Percentiles rank a stretch among this genome's conserved stretches.
Conservation (phyloP, 805 yeast genomes). For the Kregervanrija pseudodelftensis region DNA sequence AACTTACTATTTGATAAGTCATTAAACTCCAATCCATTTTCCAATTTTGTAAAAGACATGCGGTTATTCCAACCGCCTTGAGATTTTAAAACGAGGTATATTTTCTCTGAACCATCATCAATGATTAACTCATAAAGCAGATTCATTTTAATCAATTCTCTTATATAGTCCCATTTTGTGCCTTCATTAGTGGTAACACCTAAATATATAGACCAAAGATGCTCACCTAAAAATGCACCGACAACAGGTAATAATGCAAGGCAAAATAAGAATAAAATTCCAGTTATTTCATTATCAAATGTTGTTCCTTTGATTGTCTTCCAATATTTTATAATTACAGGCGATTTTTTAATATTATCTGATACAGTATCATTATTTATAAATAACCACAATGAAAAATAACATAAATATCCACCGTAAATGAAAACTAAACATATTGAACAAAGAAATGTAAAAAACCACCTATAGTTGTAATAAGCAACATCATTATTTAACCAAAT, state of each 20-base stretch:
- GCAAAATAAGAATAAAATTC: constrained; percentile 35
- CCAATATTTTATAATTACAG: constrained; percentile 16
- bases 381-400: constrained; percentile 16
- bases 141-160: constrained; percentile 27
- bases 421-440: constrained; percentile 27
- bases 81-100: constrained; percentile 2
- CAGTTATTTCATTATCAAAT: constrained; percentile 32
- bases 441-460: constrained; percentile 38
- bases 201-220: constrained; percentile 39
- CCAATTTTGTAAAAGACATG: constrained; percentile 7
- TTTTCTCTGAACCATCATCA: not conserved
- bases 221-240: constrained; percentile 32
- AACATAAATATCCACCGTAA: constrained; percentile 37
- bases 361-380: constrained; percentile 6
- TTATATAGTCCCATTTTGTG: constrained; percentile 47
- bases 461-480: constrained; percentile 44
- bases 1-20: constrained; percentile 3
- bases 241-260: constrained; percentile 31
- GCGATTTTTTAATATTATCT: constrained; percentile 13
- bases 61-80: constrained; percentile 1
- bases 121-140: constrained; percentile 22
- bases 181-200: constrained; percentile 55
- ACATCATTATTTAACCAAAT: constrained; percentile 49
- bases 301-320: constrained; percentile 23
- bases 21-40: constrained; percentile 5